phyloP scores from a whole-genome alignment of 768 basidiomycete genomes.

The Cantharellus anzutake region DNA sequence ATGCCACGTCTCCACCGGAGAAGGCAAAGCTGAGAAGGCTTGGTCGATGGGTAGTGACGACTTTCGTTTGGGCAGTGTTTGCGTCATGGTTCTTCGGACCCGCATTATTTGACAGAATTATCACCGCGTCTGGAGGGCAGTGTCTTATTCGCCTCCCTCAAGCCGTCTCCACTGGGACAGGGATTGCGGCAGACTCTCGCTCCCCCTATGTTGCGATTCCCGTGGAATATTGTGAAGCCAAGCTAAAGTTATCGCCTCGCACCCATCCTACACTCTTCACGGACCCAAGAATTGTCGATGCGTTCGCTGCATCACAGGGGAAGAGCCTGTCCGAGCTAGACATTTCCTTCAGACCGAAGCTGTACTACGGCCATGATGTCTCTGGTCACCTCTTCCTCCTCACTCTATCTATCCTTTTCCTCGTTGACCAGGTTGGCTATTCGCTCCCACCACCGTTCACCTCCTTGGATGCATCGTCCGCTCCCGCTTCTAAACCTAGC shows the following conservation, averaged over 20 bases:
- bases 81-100: constrained; percentile 84
- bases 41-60: constrained; percentile 36
- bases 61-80: constrained; percentile 52
- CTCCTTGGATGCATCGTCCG: neutral
- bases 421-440: constrained; percentile 51
- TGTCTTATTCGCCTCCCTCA: constrained; percentile 46
- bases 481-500: neutral
- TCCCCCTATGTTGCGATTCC: constrained; percentile 30
- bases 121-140: constrained; percentile 48
- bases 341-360: constrained; percentile 26
- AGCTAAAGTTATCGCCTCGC: constrained; percentile 30
- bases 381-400: constrained; percentile 89
- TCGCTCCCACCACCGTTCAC: constrained; percentile 22
- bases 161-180: constrained; percentile 1
- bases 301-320: neutral
- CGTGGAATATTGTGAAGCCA: constrained; percentile 33
- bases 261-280: constrained; percentile 50
- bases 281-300: constrained; percentile 2
- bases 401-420: constrained; percentile 56
- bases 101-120: constrained; percentile 46
- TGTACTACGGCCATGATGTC: constrained; percentile 75
- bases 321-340: constrained; percentile 9
- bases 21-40: constrained; percentile 12
- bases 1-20: constrained; percentile 33
- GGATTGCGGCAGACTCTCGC: neutral